Base-by-base conservation (phyloP, 148 eudicot genomes). In the Heliosperma pusillum region DNA sequence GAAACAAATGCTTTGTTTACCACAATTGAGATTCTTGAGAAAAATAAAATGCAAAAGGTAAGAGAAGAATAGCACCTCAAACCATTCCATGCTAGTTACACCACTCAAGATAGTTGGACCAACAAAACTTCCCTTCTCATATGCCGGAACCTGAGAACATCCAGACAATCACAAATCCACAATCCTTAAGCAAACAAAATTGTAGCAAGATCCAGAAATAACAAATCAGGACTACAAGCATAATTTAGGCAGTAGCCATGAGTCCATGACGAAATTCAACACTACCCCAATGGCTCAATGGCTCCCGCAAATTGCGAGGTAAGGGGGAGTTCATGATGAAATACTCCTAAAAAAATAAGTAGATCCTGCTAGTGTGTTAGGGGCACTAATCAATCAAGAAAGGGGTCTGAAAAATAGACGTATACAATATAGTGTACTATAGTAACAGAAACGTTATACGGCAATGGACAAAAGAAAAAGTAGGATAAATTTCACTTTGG, bases 41-140 rank as follows among this genome's bases (percentile, higher is more conserved):
- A 27, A 19, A 19, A 9, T 17, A 15, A 0, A 21, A 15, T 12
- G 12, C 25, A 74, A 50, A 22, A 74, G 62, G 58, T 11, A 36
- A 22, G 42, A 47, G 58, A 40, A 50, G 42, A 47, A 68, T 65
- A 52, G 64, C 75, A 83, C 88, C 88, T 85, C 79, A 60, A 72
- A 85, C 68, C 86, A 83, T 50, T 76, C 84, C 86, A 83, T 83
- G 79, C 66, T 65, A 40, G 82, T 80, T 65, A 85, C 69, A 67
- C 78, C 86, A 78, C 80, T 80, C 71, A 85, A 71, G 63, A 85
- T 83, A n/a, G 86, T 85, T 36, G 88, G 88, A 70, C 88, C 88
- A 40, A 85, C 64, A 73, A 85, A 85, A 66, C 81, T 80, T 64
- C 88, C 88, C 15, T 57, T 33, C 68, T 78, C 82, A 50, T 80